These are phyloP conservation scores for Kodamaea jinghongensis DNA, from an alignment of 805 yeast genomes.

Conservation along the genomic window DNA sequence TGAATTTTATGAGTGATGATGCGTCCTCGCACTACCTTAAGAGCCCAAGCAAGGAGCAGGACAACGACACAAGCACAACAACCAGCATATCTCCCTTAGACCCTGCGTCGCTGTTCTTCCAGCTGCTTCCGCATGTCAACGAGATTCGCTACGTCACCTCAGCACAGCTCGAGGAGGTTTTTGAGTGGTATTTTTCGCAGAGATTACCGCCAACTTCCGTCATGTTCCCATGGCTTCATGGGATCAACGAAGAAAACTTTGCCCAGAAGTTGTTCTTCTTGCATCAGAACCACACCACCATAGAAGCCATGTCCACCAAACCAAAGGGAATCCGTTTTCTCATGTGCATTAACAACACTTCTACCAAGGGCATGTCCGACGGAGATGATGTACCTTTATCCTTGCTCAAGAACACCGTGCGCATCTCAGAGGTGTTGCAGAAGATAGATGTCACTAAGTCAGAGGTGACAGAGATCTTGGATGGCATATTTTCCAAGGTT, in stretches of 20 bases:
- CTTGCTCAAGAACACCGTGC: conserved; percentile 51
- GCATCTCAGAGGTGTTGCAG: conserved; percentile 51
- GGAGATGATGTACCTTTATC: conserved; percentile 3
- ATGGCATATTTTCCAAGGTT: conserved; percentile 18
- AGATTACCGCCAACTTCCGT: conserved; percentile 57
- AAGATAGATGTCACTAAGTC: conserved; percentile 43
- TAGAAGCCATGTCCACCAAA: conserved; percentile 10
- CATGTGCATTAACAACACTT: conserved; percentile 30
- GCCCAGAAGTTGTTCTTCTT: conserved; percentile 51
- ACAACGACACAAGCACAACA: not conserved
- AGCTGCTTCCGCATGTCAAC: not conserved
- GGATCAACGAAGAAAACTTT: conserved; percentile 56
- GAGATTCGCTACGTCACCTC: conserved; percentile 5
- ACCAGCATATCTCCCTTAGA: conserved; percentile 6
- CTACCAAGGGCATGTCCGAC: conserved; percentile 2
- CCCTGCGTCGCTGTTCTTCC: conserved; percentile 8
- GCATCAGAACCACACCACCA: conserved; percentile 21
- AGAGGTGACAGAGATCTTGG: conserved; percentile 25
- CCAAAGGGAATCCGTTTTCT: conserved; percentile 36
- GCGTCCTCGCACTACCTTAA: not conserved
- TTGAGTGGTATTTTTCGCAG: conserved; percentile 37
- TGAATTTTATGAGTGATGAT: conserved; percentile 19
- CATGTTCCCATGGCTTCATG: conserved; percentile 92
- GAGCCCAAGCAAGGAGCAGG: too few relatives aligned
- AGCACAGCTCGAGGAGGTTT: conserved; percentile 19